These are phyloP conservation scores for Coniella vitis DNA, from an alignment of 2,329 filamentous ascomycete genomes.

Conservation along the genomic window DNA sequence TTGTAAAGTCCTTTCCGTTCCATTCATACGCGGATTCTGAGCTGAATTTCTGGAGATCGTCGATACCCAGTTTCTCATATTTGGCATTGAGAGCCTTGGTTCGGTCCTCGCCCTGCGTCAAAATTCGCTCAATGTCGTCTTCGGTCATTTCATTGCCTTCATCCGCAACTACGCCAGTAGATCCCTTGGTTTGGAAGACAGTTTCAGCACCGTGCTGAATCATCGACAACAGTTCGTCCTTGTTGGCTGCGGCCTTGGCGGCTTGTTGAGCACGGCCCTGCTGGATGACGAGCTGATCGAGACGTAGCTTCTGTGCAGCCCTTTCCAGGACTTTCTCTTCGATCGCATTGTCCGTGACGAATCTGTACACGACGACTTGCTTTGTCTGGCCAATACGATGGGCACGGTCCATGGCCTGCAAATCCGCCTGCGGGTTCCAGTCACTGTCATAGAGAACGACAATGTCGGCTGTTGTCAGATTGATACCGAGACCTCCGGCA, in stretches of 20 bases:
- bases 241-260: constrained; percentile 84
- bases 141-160: constrained; percentile 64
- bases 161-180: constrained; percentile 51
- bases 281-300: constrained; percentile 96
- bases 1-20: constrained; percentile 95
- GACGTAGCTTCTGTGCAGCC: constrained; percentile 89
- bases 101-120: constrained; percentile 78
- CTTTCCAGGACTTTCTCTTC: constrained; percentile 97
- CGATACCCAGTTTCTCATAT: constrained; percentile 94
- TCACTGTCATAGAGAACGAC: constrained; percentile 96
- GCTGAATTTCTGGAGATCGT: constrained; percentile 95
- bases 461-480: constrained; percentile 89
- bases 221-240: constrained; percentile 94
- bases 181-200: constrained; percentile 72
- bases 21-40: constrained; percentile 98
- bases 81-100: constrained; percentile 87
- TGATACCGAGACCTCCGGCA: constrained; percentile 94
- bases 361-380: constrained; percentile 92
- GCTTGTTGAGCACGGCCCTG: constrained; percentile 90
- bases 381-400: constrained; percentile 99
- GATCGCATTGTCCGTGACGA: constrained; percentile 96
- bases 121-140: constrained; percentile 83
- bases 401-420: constrained; percentile 97
- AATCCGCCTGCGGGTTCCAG: constrained; percentile 97
- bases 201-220: constrained; percentile 98